A percentile compares a stretch with the other conserved stretches of the same genome.
phyloP scores from a whole-genome alignment of 164 flowering plant genomes.

The Warburgia ugandensis region DNA sequence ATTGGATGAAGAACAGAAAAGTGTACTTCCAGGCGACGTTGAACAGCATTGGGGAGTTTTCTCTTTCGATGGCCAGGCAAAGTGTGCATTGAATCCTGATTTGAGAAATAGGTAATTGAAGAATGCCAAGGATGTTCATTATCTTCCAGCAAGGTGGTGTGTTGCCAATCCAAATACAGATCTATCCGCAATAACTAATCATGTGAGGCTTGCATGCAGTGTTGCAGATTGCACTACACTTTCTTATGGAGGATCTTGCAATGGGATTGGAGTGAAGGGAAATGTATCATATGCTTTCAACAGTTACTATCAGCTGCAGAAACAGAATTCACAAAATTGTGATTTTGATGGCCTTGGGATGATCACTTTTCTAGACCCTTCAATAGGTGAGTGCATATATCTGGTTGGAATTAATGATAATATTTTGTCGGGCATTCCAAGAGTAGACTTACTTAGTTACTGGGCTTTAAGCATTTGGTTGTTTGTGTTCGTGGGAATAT shows the following conservation, averaged over 20 bases:
- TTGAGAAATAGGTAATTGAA: conserved; percentile 48
- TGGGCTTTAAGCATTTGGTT: no score
- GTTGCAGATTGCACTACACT: conserved; percentile 85
- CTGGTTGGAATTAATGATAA: conserved; percentile 72
- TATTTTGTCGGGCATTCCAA: no score
- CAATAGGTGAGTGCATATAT: conserved; percentile 79
- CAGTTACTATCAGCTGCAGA: conserved; percentile 79
- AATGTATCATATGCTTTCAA: conserved; percentile 91
- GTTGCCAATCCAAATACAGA: conserved; percentile 67
- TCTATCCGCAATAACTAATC: conserved; percentile 48
- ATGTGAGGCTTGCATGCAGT: conserved; percentile 69
- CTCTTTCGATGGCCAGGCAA: conserved; percentile 88
- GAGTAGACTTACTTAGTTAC: no score
- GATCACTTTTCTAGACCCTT: conserved; percentile 79
- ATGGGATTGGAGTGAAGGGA: conserved; percentile 65
- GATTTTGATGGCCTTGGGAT: conserved; percentile 86
- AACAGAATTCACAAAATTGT: conserved; percentile 65
- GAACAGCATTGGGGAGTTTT: conserved; percentile 98
- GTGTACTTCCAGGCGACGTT: conserved; percentile 69
- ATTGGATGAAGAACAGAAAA: conserved; percentile 83
- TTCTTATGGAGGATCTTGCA: conserved; percentile 81
- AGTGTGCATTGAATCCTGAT: conserved; percentile 68
- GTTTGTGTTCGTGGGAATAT: no score
- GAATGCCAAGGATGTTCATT: conserved; percentile 65
- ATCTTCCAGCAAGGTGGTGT: conserved; percentile 92